Evolutionary conservation across 1,284 basidiomycete species (phyloP), one percentile per base, ranked within the genome.

Genomic region (Leccinum idahoense): DNA sequence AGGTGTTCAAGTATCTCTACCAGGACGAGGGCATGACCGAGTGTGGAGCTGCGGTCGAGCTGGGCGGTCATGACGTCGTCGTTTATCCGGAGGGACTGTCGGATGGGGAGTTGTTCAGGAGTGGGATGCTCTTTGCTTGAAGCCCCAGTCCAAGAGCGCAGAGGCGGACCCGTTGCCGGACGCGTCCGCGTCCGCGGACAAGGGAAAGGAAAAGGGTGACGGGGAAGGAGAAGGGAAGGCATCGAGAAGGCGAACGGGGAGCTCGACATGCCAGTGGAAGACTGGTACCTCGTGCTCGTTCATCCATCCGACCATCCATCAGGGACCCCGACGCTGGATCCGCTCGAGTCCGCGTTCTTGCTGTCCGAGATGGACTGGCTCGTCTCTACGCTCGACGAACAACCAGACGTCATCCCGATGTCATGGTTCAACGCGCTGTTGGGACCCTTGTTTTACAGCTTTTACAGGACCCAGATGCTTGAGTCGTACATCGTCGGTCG

Each of bases 341-440:
- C 88, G 4, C 80, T 88, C 59, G 78, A 75, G 60, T 75, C 81
- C 32, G 82, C 96, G 35, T 98, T 95, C 78, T 81, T 83, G 60
- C 80, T 86, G 3, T 76, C 81, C 6, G 93, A 97, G 75, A 97
- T 98, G 94, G 82, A 85, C 57, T 80, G 85, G 66, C 83, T 99
- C 41, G 88, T 98, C 59, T 79, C 88, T 11, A 92, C 88, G 2
- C 83, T 99, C 65, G 96, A 98, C 78, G 88, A 89, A 66, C 89
- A 94, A 70, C 92, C 95, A 2, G 96, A 98, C 73, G 91, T 95
- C 58, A 95, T 98, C 63, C 94, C 94, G 1, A 92, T 96, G 83
- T 89, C 95, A 14, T 99, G 97, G 96, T 82, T 98, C 60, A 99
- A 98, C 71, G 96, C 94, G 0, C 79, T 98, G 60, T 75, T 98